Evolutionary conservation across 2,329 filamentous ascomycete species (phyloP), one percentile per base, ranked within the genome.

Genomic region (Fusarium ramigenum): DNA sequence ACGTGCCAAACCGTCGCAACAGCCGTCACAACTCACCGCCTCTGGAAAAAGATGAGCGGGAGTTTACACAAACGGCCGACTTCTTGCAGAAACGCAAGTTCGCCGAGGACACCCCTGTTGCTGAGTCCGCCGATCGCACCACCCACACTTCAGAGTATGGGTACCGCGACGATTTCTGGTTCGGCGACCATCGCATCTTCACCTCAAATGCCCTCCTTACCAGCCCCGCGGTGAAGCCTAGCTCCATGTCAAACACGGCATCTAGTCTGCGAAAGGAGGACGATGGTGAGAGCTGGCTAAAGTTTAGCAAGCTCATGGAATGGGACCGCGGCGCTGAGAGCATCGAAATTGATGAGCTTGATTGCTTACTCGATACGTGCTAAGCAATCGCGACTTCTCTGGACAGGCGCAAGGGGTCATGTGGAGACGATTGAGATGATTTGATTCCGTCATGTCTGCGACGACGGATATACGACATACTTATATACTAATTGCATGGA

Each of bases 21-120:
- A 78, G 81, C 67, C 91, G 93, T 67, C 93, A 92, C n/a, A 91
- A 93, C 30, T 96, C 94, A 72, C 95, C 96, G 58, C 94, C 95
- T 21, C 87, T 98, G 42, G 96, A 98, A 84, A 94, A 93, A 78
- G 96, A 98, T 77, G 96, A 98, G 86, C 93, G 93, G 79, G 96
- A 98, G 82, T 99, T 99, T 80, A 98, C 96, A 11, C 94, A 97
- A 83, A 98, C 95, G 3, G 96, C 96, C 21, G 93, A 94, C 75
- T 94, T 92, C 54, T 89, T 98, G 77, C 93, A 90, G 77, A 91
- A 89, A 80, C 85, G 88, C 69, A 92, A 91, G 78, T 84, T 91
- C 28, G 86, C 81, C 49, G 85, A 87, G 34, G 84, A 85, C 44
- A 60, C 69, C 15, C 72, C 79, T 21, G 70, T 74, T 46, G 63